Evolutionary conservation across 1,284 basidiomycete species (phyloP), one percentile per base, ranked within the genome.

Genomic region (Microbotryum violaceum): DNA sequence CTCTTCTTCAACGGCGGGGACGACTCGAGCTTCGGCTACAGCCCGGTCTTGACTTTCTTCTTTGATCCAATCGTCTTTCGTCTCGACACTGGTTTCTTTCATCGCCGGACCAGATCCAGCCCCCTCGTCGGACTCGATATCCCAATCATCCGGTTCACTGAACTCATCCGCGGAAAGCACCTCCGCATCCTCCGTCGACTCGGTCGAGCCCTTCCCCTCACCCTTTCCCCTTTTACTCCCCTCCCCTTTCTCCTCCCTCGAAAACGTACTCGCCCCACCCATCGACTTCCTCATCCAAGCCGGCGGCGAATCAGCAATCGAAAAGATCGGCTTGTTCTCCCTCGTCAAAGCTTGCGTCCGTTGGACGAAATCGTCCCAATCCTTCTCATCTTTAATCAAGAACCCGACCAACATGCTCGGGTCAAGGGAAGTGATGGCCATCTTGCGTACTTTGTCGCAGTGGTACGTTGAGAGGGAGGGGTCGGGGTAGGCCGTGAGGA

Each of bases 391-490:
- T 67, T 82, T 82, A 72, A 88, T 86, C 68, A 97, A 74, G 75
- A 98, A 97, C 20, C 93, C 93, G 58, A 97, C 80, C 10, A 98
- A 79, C 94, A 98, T 97, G 71, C 91, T 94, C 14, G 96, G 94
- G 74, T 97, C 94, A 57, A 98, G 77, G n/a, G 86, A 85, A 46
- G 84, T 83, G 52, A 97, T 77, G 0, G 88, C 87, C 89, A 97
- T 92, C 81, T 93, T 92, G 73, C 90, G 82, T 49, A 97, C 86
- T 23, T 87, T 84, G 29, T 97, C 92, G 74, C 91, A 92, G 75
- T 97, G 94, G 79, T 91, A 98, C 3, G 90, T 93, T 67, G 82
- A 82, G 33, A 97, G 77, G 72, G 92, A 88, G 8, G 79, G 59
- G 14, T 81, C 75, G 0, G 79, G 75, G 74, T 87, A 91, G 6